Base-by-base conservation (phyloP, 805 yeast genomes). In the Yarrowia sp. region DNA sequence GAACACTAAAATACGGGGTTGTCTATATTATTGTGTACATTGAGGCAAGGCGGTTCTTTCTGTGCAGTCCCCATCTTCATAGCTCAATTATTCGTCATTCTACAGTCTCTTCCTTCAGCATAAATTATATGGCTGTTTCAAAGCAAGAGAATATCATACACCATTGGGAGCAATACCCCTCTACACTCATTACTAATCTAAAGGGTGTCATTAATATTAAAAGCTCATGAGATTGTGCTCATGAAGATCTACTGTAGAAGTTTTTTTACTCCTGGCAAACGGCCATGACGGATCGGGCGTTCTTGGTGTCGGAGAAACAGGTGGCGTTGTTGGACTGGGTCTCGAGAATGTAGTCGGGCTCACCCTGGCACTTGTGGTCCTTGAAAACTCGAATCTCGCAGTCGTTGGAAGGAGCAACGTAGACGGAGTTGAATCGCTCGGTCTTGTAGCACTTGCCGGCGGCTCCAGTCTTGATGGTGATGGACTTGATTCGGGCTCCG, bases 401-500 rank as follows among this genome's bases (percentile, higher is more conserved):
- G 51, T 58, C 64, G 51, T 32, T 33, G 43, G 64, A 43, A 15
- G 64, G 64, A 31, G 64, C 50, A 0, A 33, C 51, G 64, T 35
- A 44, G 43, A 58, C 51, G 35, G 64, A 58, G 64, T 43, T 58
- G 51, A 58, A 43, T 43, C 64, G 64, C 51, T 58, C 64, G 15
- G 64, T 58, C 64, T 58, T 58, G 51, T 33, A 58, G 51, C 64
- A 58, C 64, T 58, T 58, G 35, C 44, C 43, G 15, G 33, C 10
- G 28, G 50, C 43, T 0, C 35, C 43, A n/a, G 41, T 43, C 50
- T 43, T 58, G 51, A 62, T 53, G 65, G 44, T 62, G 64, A 51
- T 62, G 63, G 65, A 47, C 64, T 62, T 48, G 64, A 48, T 62
- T 39, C 64, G 44, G 31, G 65, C 65, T 8, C 65, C 65, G 63